Evolutionary conservation across 2,329 filamentous ascomycete genomes (phyloP).

Genomic region (Uncinocarpus reesii): DNA sequence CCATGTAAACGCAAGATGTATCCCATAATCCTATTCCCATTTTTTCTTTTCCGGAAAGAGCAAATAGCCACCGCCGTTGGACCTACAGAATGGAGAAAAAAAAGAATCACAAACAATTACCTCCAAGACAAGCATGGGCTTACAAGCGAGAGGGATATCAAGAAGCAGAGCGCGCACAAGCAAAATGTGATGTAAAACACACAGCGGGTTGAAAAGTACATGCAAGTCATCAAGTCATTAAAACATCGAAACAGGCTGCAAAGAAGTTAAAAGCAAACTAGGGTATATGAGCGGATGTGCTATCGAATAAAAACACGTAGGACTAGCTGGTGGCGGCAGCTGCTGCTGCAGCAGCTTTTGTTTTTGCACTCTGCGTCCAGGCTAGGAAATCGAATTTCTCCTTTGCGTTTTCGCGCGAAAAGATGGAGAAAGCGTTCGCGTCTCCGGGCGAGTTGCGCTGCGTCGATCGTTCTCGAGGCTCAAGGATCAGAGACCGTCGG

Average conservation of each 20-base stretch:
- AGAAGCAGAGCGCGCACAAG: background rate
- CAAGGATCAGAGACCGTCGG: slow-evolving; percentile 71
- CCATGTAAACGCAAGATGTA: background rate
- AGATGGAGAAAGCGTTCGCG: slow-evolving; percentile 19
- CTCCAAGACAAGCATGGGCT: too few relatives aligned
- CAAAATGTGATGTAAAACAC: slow-evolving; percentile 8
- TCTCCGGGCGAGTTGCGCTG: slow-evolving; percentile 20
- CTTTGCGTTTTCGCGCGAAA: slow-evolving; percentile 33
- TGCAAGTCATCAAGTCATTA: slow-evolving; percentile 20
- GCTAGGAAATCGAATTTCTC: slow-evolving; percentile 45
- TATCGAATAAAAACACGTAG: background rate
- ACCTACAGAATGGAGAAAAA: background rate
- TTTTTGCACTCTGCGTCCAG: slow-evolving; percentile 40
- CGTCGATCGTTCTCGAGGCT: slow-evolving; percentile 46
- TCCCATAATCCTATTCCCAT: background rate
- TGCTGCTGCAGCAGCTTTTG: slow-evolving; percentile 33
- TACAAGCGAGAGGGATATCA: slow-evolving; percentile 2
- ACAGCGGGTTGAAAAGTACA: slow-evolving; percentile 11
- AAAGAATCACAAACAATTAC: background rate
- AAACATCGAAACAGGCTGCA: slow-evolving; percentile 13
- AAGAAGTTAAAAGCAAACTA: slow-evolving; percentile 8
- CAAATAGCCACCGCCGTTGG: background rate
- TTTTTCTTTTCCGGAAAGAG: background rate
- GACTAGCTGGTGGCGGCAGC: slow-evolving; percentile 31
- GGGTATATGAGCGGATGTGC: background rate